Conservation (phyloP, 1,284 basidiomycete genomes). For the Microbotryum violaceum region DNA sequence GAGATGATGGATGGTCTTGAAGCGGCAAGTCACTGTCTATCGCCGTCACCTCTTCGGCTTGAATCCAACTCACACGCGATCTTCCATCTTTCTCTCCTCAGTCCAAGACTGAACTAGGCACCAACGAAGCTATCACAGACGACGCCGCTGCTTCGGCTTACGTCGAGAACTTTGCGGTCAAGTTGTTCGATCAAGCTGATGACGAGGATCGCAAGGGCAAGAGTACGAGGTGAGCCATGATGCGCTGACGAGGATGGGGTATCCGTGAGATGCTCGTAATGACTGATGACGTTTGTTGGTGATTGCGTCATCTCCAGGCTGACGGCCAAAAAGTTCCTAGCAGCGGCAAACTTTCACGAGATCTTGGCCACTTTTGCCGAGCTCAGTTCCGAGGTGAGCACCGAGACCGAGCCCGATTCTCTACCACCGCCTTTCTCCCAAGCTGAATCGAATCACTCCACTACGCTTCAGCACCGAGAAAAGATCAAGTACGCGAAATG, state of each 20-base stretch:
- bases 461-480: slow-evolving; percentile 52
- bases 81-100: slow-evolving; percentile 25
- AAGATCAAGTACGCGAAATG: slow-evolving; percentile 85
- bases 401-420: neutral
- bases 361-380: slow-evolving; percentile 64
- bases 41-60: neutral
- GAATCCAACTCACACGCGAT: neutral
- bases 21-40: slow-evolving; percentile 43
- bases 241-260: neutral
- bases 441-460: slow-evolving; percentile 28
- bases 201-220: slow-evolving; percentile 73
- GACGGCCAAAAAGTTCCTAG: slow-evolving; percentile 80
- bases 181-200: slow-evolving; percentile 81
- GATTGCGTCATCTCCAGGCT: slow-evolving; percentile 45
- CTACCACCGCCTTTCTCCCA: slow-evolving; percentile 36
- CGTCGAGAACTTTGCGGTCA: slow-evolving; percentile 87
- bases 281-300: too few species aligned
- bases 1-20: slow-evolving; percentile 72
- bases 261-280: too few species aligned
- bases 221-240: slow-evolving; percentile 56
- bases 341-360: slow-evolving; percentile 79
- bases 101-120: slow-evolving; percentile 65
- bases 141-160: slow-evolving; percentile 77
- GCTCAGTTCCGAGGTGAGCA: slow-evolving; percentile 38
- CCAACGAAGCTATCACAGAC: slow-evolving; percentile 72